Base-by-base conservation (phyloP, 495 filamentous ascomycete species). In the Podospora fimiseda region DNA sequence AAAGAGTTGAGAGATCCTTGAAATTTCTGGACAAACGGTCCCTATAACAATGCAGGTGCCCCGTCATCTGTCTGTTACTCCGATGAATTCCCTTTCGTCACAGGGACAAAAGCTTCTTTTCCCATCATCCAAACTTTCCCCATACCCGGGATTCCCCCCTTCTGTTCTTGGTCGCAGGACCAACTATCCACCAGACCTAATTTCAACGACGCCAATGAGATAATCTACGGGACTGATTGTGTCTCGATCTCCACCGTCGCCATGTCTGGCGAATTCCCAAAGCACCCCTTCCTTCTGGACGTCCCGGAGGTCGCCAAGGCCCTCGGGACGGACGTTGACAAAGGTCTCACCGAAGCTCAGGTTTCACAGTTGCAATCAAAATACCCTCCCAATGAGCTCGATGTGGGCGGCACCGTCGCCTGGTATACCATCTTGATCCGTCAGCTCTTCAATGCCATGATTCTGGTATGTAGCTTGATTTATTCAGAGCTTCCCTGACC, bases 401-500 rank as follows among this genome's bases (percentile, higher is more conserved):
- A 81, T n/a, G 72, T 81, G 6, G 81, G 80, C 14, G 80, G 74
- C 30, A 75, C 72, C 21, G 75, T 84, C 20, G 70, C 75, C 23
- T 81, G 82, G 77, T 83, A 85, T 61, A 80, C 78, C 52, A 80
- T 88, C 41, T 73, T 88, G 9, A 68, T 83, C 41, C 83, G 82
- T 52, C 83, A 87, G 62, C 59, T 85, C 21, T 72, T 72, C 54
- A 86, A 86, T 76, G 80, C 83, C 51, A 86, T 87, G 81, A 80
- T 83, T 51, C 60, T 84, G 71, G 72, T 83, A 69, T 57, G 76
- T 73, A 7, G 2, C 36, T n/a, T n/a, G n/a, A n/a, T n/a, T n/a
- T n/a, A n/a, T n/a, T n/a, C n/a, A n/a, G n/a, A n/a, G n/a, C n/a
- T n/a, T n/a, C n/a, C n/a, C n/a, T n/a, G n/a, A n/a, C n/a, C n/a